These are phyloP conservation scores for Neurospora sp. DNA, from an alignment of 495 filamentous ascomycete species.

Conservation along the genomic window DNA sequence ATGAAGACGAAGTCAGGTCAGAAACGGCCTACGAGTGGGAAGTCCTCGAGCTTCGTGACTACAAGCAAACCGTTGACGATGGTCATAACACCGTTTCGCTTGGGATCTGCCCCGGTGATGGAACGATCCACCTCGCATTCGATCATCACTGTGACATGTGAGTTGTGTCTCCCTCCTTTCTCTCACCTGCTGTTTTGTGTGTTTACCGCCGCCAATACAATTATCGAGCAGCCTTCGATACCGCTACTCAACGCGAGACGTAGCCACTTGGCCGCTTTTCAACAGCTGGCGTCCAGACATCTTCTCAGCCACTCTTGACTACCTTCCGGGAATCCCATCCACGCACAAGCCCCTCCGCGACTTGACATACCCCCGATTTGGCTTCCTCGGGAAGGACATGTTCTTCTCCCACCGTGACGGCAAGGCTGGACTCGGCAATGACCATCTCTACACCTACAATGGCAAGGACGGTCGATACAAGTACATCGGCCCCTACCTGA, in stretches of 20 bases:
- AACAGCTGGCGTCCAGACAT: conserved; percentile 29
- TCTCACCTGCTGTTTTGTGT: not conserved
- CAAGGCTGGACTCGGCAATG: conserved; percentile 38
- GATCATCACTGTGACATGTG: conserved; percentile 35
- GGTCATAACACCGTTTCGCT: conserved; percentile 41
- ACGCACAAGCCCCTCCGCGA: conserved; percentile 24
- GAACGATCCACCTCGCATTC: conserved; percentile 38
- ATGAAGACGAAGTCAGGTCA: not conserved
- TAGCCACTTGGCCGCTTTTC: too few species aligned
- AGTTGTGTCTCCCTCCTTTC: not conserved
- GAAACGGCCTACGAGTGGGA: conserved; percentile 21
- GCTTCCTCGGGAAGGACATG: conserved; percentile 17
- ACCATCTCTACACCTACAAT: conserved; percentile 32
- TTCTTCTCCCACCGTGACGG: conserved; percentile 38
- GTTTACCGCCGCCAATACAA: conserved; percentile 4
- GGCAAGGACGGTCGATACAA: conserved; percentile 12
- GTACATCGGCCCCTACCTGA: conserved; percentile 30
- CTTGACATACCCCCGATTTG: conserved; percentile 41
- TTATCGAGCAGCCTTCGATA: conserved; percentile 24
- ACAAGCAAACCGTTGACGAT: conserved; percentile 38
- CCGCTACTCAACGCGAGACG: conserved; percentile 25
- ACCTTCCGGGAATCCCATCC: conserved; percentile 28
- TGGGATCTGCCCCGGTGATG: conserved; percentile 36
- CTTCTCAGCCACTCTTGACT: conserved; percentile 28
- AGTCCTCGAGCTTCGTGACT: conserved; percentile 33